These are phyloP conservation scores for Neofusicoccum sp. DNA, from an alignment of 2,329 filamentous ascomycete genomes.

Conservation along the genomic window DNA sequence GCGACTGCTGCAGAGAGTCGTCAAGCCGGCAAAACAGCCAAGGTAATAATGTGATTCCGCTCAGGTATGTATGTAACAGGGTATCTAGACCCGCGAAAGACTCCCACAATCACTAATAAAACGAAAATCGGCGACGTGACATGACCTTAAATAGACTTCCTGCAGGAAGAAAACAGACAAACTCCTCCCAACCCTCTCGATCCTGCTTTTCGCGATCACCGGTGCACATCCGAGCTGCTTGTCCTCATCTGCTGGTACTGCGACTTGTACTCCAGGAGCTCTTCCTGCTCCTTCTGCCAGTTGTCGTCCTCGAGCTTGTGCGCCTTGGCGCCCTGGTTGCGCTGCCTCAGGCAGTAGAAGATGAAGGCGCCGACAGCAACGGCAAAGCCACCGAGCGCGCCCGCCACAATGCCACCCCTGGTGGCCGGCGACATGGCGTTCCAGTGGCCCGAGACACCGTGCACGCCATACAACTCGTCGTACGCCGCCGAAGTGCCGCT, in stretches of 20 bases:
- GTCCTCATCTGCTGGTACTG: constrained; percentile 14
- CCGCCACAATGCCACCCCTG: constrained; percentile 32
- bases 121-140: background rate
- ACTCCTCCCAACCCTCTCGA: constrained; percentile 10
- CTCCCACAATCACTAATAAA: constrained; percentile 5
- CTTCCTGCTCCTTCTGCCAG: constrained; percentile 33
- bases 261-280: constrained; percentile 20
- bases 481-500: constrained; percentile 38
- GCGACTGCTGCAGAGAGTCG: background rate
- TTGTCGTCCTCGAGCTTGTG: constrained; percentile 32
- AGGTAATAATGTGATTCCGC: background rate
- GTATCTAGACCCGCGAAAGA: constrained; percentile 16
- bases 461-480: constrained; percentile 34
- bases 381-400: constrained; percentile 28
- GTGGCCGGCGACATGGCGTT: constrained; percentile 32
- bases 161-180: constrained; percentile 9
- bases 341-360: constrained; percentile 41
- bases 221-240: constrained; percentile 5
- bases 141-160: constrained; percentile 13
- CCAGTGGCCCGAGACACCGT: constrained; percentile 37
- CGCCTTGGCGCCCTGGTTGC: constrained; percentile 36
- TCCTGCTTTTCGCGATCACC: background rate
- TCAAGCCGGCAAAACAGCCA: background rate
- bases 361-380: constrained; percentile 28
- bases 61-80: constrained; percentile 9